phyloP scores from a whole-genome alignment of 2,329 filamentous ascomycete species.

The Drechslera avenae region DNA sequence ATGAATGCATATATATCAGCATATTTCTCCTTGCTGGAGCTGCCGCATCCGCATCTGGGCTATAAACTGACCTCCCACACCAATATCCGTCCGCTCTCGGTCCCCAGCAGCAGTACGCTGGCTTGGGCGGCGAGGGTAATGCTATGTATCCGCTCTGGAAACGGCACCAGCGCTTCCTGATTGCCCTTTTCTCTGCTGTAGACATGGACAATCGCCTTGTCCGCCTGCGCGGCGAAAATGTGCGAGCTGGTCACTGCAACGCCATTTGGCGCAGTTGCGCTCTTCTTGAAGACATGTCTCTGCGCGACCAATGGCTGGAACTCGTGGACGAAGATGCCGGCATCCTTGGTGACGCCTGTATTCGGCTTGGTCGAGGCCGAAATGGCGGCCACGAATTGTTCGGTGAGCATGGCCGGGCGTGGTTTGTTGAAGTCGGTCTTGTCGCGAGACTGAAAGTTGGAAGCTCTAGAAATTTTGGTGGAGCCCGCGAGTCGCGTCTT shows the following conservation, averaged over 20 bases:
- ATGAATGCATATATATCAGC: slow-evolving; percentile 21
- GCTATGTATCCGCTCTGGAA: slow-evolving; percentile 84
- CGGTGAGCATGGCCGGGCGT: slow-evolving; percentile 53
- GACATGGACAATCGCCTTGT: slow-evolving; percentile 91
- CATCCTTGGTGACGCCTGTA: slow-evolving; percentile 68
- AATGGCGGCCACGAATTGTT: slow-evolving; percentile 58
- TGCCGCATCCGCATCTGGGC: not conserved
- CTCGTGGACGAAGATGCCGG: slow-evolving; percentile 84
- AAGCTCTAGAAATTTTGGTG: slow-evolving; percentile 23
- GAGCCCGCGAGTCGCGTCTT: not conserved
- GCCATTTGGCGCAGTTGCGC: slow-evolving; percentile 76
- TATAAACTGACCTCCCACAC: slow-evolving; percentile 79
- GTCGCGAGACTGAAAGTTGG: slow-evolving; percentile 5
- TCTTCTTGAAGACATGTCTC: slow-evolving; percentile 87
- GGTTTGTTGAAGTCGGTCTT: not conserved
- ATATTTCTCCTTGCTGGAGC: not conserved
- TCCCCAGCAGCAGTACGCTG: slow-evolving; percentile 76
- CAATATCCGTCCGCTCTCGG: slow-evolving; percentile 81
- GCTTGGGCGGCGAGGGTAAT: slow-evolving; percentile 71
- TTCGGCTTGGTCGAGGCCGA: slow-evolving; percentile 50
- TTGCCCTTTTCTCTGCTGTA: slow-evolving; percentile 83
- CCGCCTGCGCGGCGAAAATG: slow-evolving; percentile 87
- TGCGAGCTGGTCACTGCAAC: slow-evolving; percentile 81
- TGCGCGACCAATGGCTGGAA: slow-evolving; percentile 78
- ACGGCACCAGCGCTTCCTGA: slow-evolving; percentile 86